Evolutionary conservation across 805 yeast genomes (phyloP).

Genomic region (Ogataea salicorniae): DNA sequence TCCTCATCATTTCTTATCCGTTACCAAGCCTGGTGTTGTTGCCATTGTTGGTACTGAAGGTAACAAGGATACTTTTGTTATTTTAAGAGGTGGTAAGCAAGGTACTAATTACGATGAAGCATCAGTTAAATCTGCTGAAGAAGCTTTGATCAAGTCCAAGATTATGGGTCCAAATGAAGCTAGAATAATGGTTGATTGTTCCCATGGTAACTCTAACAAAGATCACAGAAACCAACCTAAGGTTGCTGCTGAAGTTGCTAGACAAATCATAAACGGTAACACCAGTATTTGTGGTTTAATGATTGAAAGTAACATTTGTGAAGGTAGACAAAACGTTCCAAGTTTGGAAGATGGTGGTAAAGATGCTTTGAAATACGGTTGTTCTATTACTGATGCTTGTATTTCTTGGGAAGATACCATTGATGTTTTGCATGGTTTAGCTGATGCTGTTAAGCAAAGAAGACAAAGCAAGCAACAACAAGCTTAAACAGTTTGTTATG

Average conservation of each 20-base stretch:
- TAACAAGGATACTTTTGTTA: conserved; percentile 89
- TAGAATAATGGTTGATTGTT: conserved; percentile 94
- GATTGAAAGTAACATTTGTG: conserved; percentile 91
- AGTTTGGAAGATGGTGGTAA: conserved; percentile 63
- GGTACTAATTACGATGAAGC: conserved; percentile 89
- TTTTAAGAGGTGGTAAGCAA: conserved; percentile 91
- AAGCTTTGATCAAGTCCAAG: conserved; percentile 42
- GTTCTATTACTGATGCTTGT: conserved; percentile 97
- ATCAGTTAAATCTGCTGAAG: conserved; percentile 72
- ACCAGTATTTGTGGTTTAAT: conserved; percentile 81
- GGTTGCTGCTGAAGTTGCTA: conserved; percentile 74
- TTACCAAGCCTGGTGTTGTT: conserved; percentile 94
- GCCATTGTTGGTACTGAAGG: conserved; percentile 97
- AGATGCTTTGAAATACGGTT: conserved; percentile 77
- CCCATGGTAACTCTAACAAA: conserved; percentile 95
- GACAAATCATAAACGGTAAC: conserved; percentile 75
- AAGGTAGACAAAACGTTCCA: conserved; percentile 91
- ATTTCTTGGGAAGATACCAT: conserved; percentile 86
- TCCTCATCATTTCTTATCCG: conserved; percentile 94
- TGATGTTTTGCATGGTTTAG: conserved; percentile 59
- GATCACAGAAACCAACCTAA: conserved; percentile 93
- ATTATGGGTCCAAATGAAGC: conserved; percentile 44
- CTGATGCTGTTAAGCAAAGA: conserved; percentile 77
- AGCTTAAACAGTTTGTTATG: too few species aligned
- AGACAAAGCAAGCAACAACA: conserved; percentile 34